These are phyloP conservation scores for Fraxinus excelsior DNA, from an alignment of 257 asterid genomes.

Conservation along the genomic window DNA sequence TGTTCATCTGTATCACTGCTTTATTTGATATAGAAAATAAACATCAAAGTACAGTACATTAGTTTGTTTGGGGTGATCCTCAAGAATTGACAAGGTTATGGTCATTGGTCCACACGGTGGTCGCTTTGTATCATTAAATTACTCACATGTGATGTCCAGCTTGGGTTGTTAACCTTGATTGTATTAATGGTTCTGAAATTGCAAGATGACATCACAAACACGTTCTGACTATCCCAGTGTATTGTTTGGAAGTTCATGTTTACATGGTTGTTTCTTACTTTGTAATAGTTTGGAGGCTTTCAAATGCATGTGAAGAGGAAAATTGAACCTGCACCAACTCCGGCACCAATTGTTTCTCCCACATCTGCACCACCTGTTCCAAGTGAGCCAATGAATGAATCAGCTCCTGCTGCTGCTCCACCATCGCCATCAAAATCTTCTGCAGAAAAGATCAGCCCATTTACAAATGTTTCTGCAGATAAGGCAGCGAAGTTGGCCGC, in stretches of 20 bases:
- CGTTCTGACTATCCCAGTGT: neutral
- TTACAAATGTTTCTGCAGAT: slow-evolving; percentile 49
- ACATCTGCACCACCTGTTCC: slow-evolving; percentile 50
- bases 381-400: slow-evolving; percentile 48
- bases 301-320: slow-evolving; percentile 74
- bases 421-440: slow-evolving; percentile 59
- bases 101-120: slow-evolving; percentile 1
- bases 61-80: neutral
- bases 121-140: neutral
- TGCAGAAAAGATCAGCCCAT: slow-evolving; percentile 65
- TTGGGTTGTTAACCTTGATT: slow-evolving; percentile 17
- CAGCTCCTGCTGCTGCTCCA: slow-evolving; percentile 43
- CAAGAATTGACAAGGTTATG: neutral
- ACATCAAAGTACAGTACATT: neutral
- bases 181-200: slow-evolving; percentile 1
- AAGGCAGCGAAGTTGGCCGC: slow-evolving; percentile 71
- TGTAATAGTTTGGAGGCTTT: slow-evolving; percentile 68
- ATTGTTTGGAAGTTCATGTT: no score
- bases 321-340: slow-evolving; percentile 47
- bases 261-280: neutral
- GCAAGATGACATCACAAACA: slow-evolving; percentile 1
- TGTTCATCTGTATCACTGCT: slow-evolving; percentile 11
- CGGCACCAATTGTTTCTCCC: slow-evolving; percentile 45
- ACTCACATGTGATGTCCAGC: neutral
- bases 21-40: neutral